Evolutionary conservation across 768 basidiomycete genomes (phyloP).

Genomic region (Mycena albidolilacea): DNA sequence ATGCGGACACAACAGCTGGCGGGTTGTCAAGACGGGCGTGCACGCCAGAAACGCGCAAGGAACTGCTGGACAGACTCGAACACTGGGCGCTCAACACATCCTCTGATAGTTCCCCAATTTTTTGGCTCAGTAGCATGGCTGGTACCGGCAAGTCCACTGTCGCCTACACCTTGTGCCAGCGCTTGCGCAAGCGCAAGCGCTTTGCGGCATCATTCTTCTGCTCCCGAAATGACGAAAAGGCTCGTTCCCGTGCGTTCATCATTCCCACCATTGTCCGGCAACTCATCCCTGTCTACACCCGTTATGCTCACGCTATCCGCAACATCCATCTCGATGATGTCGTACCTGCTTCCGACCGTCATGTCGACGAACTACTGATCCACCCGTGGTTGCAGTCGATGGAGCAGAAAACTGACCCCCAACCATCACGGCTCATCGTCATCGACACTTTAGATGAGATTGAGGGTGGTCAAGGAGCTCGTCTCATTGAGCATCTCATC

Average conservation of each 20-base stretch:
- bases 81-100: not conserved
- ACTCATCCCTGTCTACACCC: not conserved
- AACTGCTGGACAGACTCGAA: not conserved
- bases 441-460: slow-evolving; percentile 4
- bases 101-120: not conserved
- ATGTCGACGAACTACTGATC: not conserved
- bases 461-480: not conserved
- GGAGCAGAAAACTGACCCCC: not conserved
- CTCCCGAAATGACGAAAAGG: slow-evolving; percentile 4
- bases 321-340: not conserved
- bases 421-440: not conserved
- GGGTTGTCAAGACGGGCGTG: not conserved
- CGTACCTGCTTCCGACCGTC: not conserved
- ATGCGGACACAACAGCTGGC: not conserved
- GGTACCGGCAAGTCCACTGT: not conserved
- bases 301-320: not conserved
- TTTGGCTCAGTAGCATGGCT: not conserved
- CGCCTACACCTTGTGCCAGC: not conserved
- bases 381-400: not conserved
- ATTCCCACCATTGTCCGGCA: slow-evolving; percentile 15
- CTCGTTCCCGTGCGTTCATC: not conserved
- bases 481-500: not conserved
- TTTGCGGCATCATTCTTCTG: slow-evolving; percentile 14
- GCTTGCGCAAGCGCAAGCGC: not conserved
- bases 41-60: not conserved